These are phyloP conservation scores for Blastocystis sp. DNA, from an alignment of 352 stramenopile species.

Conservation along the genomic window DNA sequence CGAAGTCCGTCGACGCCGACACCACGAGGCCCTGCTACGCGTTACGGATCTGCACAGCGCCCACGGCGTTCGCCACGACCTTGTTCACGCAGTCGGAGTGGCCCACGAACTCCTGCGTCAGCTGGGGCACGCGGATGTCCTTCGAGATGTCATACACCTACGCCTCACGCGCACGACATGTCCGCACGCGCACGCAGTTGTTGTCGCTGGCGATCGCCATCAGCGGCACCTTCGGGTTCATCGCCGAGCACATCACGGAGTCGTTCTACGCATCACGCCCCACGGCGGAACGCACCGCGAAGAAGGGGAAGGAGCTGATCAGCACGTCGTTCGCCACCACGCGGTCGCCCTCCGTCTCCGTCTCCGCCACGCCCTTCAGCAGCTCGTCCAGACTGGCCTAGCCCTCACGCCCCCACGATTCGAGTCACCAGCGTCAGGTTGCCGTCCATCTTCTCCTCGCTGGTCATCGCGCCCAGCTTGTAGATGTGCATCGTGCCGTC, in stretches of 20 bases:
- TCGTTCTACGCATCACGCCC: background rate
- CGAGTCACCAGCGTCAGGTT: too few species aligned
- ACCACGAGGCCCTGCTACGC: slow-evolving; percentile 20
- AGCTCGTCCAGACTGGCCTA: slow-evolving; percentile 33
- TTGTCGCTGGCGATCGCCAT: background rate
- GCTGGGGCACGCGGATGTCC: background rate
- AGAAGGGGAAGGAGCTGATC: background rate
- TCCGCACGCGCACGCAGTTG: background rate
- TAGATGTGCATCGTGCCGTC: slow-evolving; percentile 62
- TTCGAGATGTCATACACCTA: slow-evolving; percentile 14
- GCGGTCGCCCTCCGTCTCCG: background rate
- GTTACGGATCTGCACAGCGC: background rate
- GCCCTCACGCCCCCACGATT: too few species aligned
- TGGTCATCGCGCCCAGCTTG: slow-evolving; percentile 20
- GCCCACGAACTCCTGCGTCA: slow-evolving; percentile 37
- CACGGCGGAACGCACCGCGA: background rate
- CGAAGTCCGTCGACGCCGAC: slow-evolving; percentile 26
- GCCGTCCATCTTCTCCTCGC: background rate
- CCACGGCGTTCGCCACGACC: slow-evolving; percentile 1
- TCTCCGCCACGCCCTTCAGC: too few species aligned
- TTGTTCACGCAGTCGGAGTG: slow-evolving; percentile 44
- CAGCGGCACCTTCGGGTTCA: slow-evolving; percentile 6
- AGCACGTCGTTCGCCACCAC: slow-evolving; percentile 45
- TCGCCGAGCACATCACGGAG: background rate
- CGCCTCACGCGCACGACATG: background rate